Evolutionary conservation across 768 basidiomycete species (phyloP), one percentile per base, ranked within the genome.

Genomic region (Suillus hirtellus): DNA sequence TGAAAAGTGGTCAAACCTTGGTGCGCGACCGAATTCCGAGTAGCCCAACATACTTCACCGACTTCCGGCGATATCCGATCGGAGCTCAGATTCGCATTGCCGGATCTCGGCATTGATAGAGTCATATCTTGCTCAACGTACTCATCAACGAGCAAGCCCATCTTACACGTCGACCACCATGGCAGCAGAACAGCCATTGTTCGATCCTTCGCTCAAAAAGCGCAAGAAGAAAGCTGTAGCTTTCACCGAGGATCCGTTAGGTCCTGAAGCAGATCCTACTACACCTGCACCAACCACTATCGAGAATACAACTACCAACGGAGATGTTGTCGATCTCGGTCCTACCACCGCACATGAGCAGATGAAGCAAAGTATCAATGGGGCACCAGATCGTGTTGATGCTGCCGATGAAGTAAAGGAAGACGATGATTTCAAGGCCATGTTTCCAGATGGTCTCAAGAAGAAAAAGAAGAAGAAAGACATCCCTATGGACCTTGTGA

Each of bases 401-500:
- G 74, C 70, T 66, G 76, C 70, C 64, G 75, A 68, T 34, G 77
- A 79, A 71, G 82, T 83, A 66, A 81, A 84, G 67, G 87, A 86
- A 68, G 89, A 88, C 0, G 91, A 93, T 37, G 88, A 93, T 43
- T 81, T 87, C 75, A 90, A 90, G 73, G 83, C 89, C 53, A 91
- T 93, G 88, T 94, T 94, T 71, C 75, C 74, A 17, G 91, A 89
- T 3, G 93, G 92, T 72, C 72, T 93, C 73, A 94, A 92, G 84
- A 94, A 90, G 84, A 94, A 93, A 77, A 94, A 93, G 80, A 95
- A 94, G 81, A 93, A 90, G 82, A 94, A 93, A 75, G 93, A 93
- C 62, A 91, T 94, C 63, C 92, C 91, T 5, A 82, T 92, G 73
- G 90, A 93, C 76, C 77, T 92, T 64, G 90, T 90, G 72, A 67